Percentiles rank a stretch among this genome's conserved stretches.
phyloP scores from a whole-genome alignment of 192 early-diverging fungal species.

The Cetraspora pellucida region DNA sequence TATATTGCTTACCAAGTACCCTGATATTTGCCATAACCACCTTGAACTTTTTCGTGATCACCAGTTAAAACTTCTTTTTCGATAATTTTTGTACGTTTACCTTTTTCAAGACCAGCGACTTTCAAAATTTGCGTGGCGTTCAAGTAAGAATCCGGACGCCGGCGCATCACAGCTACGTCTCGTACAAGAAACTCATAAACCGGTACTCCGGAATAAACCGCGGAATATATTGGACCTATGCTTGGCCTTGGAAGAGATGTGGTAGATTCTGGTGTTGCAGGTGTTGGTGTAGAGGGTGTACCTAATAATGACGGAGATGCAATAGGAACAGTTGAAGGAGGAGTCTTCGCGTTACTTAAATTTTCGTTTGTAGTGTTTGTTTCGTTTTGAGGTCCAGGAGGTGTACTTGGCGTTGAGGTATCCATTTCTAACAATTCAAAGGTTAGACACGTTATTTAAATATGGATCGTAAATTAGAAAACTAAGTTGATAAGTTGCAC shows the following conservation, averaged over 20 bases:
- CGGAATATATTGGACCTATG: conserved; percentile 49
- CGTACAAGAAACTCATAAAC: conserved; percentile 80
- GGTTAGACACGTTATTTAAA: neutral
- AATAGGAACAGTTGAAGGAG: neutral
- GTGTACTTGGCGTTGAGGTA: neutral
- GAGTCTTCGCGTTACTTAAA: conserved; percentile 17
- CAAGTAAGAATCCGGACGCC: conserved; percentile 76
- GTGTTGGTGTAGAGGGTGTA: conserved; percentile 5
- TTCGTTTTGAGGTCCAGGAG: too few species aligned
- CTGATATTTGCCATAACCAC: conserved; percentile 95
- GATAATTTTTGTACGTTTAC: conserved; percentile 82
- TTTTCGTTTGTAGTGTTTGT: conserved; percentile 13
- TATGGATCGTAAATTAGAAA: neutral
- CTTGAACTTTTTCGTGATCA: conserved; percentile 92
- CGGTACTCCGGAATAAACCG: conserved; percentile 65
- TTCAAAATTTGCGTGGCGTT: conserved; percentile 96
- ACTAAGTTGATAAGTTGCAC: too few species aligned
- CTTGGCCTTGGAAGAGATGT: conserved; percentile 37
- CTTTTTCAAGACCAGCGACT: conserved; percentile 85
- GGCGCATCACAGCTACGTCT: conserved; percentile 77
- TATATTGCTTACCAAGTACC: conserved; percentile 70
- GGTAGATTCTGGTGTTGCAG: neutral
- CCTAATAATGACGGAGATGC: neutral
- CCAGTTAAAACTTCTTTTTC: conserved; percentile 82
- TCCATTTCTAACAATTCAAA: conserved; percentile 3